Evolutionary conservation across 2,329 filamentous ascomycete genomes (phyloP), one percentile per base, ranked within the genome.

Genomic region (Fusarium proliferatum): DNA sequence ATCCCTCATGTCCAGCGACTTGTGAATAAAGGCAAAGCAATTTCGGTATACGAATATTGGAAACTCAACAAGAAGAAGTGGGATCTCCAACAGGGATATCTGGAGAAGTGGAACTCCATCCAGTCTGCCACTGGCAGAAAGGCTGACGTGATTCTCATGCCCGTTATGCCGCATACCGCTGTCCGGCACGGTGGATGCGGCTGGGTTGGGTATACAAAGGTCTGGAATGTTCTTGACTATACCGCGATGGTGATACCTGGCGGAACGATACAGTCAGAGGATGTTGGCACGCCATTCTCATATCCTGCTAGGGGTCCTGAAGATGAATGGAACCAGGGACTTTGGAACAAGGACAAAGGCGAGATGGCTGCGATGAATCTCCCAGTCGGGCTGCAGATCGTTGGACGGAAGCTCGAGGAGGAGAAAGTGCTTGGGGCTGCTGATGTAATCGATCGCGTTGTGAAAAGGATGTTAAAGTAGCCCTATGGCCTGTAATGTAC

Each of bases 161-260:
- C 58, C 12, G 26, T 30, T 23, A 61, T 61, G 58, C 58, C 58
- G 21, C 58, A 61, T 9, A 28, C 58, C 6, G 46, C 58, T 41
- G 58, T 61, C 9, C n/a, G 26, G 7, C 58, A 61, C 16, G 58
- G 58, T 2, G 46, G 58, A n/a, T 61, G 58, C 26, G 46, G 58
- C 12, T 61, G 58, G 58, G 58, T 61, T 42, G 58, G 58, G 7
- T 61, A 61, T 11, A 61, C 58, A 41, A 61, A 61, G 28, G 58
- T 61, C 7, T 61, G 58, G 58, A 61, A 61, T 17, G 45, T 61
- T 1, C 46, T 61, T 34, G 58, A 61, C 28, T 61, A 61, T 28
- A 61, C 58, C 8, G 46, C 58, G 2, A 30, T 65, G 34, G 30
- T 53, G 4, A 55, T 65, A 19, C 63, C 63, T n/a, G 59, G 58